These are phyloP conservation scores for Trichoderma sp. DNA, from an alignment of 2,329 filamentous ascomycete genomes.

Conservation along the genomic window DNA sequence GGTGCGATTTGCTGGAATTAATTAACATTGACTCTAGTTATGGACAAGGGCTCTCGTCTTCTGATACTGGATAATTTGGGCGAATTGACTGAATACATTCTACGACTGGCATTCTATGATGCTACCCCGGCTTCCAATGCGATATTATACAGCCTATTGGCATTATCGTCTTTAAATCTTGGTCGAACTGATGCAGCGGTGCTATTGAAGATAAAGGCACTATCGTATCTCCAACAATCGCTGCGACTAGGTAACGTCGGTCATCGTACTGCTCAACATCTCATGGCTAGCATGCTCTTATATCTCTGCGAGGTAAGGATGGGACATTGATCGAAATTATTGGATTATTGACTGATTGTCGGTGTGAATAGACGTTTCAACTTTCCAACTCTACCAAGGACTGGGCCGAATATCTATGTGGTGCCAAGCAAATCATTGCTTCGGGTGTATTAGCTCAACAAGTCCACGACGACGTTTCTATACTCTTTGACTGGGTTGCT, in stretches of 20 bases:
- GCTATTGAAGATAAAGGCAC: neutral
- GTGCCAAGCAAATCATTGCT: neutral
- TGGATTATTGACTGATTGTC: neutral
- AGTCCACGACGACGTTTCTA: neutral
- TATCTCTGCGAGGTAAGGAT: neutral
- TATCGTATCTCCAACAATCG: neutral
- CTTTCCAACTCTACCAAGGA: neutral
- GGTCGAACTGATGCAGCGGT: neutral
- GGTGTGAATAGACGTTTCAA: neutral
- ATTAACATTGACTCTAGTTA: neutral
- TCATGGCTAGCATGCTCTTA: slow-evolving; percentile 5
- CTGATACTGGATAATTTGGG: neutral
- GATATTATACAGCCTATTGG: neutral
- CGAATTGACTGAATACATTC: neutral
- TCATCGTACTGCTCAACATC: neutral
- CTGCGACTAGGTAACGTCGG: neutral
- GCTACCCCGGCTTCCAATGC: slow-evolving; percentile 1
- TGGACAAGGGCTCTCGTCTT: neutral
- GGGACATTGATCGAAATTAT: neutral
- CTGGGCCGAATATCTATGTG: neutral
- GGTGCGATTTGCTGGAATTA: too few relatives aligned
- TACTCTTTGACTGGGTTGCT: neutral
- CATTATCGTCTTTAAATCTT: neutral
- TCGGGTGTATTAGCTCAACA: neutral
- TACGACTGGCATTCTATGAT: neutral